A percentile compares a stretch with the other conserved stretches of the same genome.
Conservation (phyloP, 1,139 yeast species). For the Yamadazyma sp. region DNA sequence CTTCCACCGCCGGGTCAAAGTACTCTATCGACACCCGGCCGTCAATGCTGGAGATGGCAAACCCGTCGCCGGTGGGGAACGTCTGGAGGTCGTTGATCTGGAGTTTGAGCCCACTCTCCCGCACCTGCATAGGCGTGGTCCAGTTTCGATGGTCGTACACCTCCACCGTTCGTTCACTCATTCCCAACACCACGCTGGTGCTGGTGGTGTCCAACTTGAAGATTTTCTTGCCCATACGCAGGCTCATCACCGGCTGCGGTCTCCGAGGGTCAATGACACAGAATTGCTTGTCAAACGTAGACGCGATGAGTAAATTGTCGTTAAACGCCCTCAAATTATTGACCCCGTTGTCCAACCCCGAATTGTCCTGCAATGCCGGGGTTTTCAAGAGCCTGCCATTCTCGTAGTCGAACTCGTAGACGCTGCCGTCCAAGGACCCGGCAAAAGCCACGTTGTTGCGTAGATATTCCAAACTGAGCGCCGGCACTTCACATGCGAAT, state of each 20-base stretch:
- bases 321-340: slow-evolving; percentile 25
- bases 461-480: slow-evolving; percentile 19
- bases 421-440: slow-evolving; percentile 43
- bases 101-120: slow-evolving; percentile 73
- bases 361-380: slow-evolving; percentile 10
- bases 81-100: slow-evolving; percentile 65
- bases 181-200: slow-evolving; percentile 53
- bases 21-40: slow-evolving; percentile 85
- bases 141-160: slow-evolving; percentile 57
- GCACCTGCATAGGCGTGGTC: slow-evolving; percentile 44
- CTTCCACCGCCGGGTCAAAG: slow-evolving; percentile 51
- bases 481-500: slow-evolving; percentile 20
- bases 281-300: slow-evolving; percentile 12
- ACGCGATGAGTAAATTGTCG: slow-evolving; percentile 11
- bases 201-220: slow-evolving; percentile 61
- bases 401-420: slow-evolving; percentile 44
- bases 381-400: slow-evolving; percentile 27
- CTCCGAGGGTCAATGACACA: slow-evolving; percentile 19
- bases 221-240: slow-evolving; percentile 44
- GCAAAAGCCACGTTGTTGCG: slow-evolving; percentile 23
- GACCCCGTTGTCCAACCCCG: slow-evolving; percentile 23
- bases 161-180: slow-evolving; percentile 54
- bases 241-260: slow-evolving; percentile 4
- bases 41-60: slow-evolving; percentile 79
- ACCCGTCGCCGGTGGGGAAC: slow-evolving; percentile 60